A percentile compares a stretch with the other conserved stretches of the same genome.
Conservation (phyloP, 768 basidiomycete species). For the Hirschioporus abietinus region DNA sequence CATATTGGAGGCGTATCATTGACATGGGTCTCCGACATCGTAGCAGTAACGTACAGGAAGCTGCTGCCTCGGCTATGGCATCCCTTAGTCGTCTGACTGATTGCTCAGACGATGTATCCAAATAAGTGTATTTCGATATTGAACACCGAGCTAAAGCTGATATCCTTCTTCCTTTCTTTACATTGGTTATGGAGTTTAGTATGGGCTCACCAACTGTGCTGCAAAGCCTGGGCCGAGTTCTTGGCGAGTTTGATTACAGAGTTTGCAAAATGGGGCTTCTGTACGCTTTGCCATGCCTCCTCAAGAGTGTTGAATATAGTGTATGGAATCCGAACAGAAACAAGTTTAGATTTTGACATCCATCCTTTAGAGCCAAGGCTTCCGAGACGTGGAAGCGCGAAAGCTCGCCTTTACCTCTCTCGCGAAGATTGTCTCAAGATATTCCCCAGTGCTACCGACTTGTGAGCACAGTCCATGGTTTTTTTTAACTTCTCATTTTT, state of each 20-base stretch:
- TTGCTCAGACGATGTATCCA: slow-evolving; percentile 56
- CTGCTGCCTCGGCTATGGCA: slow-evolving; percentile 66
- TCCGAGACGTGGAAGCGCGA: slow-evolving; percentile 46
- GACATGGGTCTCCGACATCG: slow-evolving; percentile 71
- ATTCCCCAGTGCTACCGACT: slow-evolving; percentile 35
- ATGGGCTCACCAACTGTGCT: slow-evolving; percentile 49
- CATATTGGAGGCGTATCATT: slow-evolving; percentile 64
- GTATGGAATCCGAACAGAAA: slow-evolving; percentile 20
- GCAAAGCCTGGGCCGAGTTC: slow-evolving; percentile 65
- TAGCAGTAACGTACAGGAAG: slow-evolving; percentile 60
- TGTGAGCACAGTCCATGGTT: slow-evolving; percentile 33
- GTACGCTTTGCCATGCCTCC: slow-evolving; percentile 52
- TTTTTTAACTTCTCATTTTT: slow-evolving; percentile 9
- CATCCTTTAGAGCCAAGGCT: not conserved
- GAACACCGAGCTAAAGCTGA: not conserved
- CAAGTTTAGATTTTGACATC: slow-evolving; percentile 14
- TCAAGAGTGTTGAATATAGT: slow-evolving; percentile 46
- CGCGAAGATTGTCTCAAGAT: slow-evolving; percentile 41
- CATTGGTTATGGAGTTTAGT: slow-evolving; percentile 60
- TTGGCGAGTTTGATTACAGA: slow-evolving; percentile 67
- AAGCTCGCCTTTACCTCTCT: slow-evolving; percentile 49
- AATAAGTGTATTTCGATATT: slow-evolving; percentile 50
- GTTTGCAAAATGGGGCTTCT: slow-evolving; percentile 46
- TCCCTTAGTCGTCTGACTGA: slow-evolving; percentile 65
- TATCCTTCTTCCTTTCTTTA: slow-evolving; percentile 26